Conservation (phyloP, 305 asterid genomes). For the Fraxinus nigra region DNA sequence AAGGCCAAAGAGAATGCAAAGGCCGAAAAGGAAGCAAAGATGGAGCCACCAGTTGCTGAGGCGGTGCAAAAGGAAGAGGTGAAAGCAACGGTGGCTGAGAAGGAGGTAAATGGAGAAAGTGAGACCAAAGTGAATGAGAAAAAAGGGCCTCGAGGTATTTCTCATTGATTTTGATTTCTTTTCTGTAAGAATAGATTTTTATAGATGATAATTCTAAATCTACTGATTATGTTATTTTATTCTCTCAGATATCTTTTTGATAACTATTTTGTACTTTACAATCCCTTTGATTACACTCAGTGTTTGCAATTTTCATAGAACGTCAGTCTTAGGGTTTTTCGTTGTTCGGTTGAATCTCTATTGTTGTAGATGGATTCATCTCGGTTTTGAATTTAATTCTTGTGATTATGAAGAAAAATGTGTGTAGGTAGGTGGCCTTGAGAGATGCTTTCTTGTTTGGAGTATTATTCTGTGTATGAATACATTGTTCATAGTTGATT, state of each 20-base stretch:
- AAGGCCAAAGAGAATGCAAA: constrained; percentile 24
- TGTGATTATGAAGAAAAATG: not conserved
- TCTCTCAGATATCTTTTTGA: not conserved
- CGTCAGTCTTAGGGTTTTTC: not conserved
- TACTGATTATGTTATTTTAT: not conserved
- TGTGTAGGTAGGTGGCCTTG: not conserved
- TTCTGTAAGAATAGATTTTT: not conserved
- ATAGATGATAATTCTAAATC: not conserved
- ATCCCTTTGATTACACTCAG: not conserved
- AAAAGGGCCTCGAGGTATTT: constrained; percentile 53
- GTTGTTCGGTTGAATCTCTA: not conserved
- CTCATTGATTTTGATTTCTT: not conserved
- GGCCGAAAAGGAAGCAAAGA: constrained; percentile 40
- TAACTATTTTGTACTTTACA: not conserved
- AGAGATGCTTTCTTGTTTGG: not conserved
- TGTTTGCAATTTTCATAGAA: not conserved
- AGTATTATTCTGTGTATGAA: not conserved
- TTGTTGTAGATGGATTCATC: not conserved
- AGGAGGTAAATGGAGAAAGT: constrained; percentile 14
- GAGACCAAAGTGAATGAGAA: constrained; percentile 31
- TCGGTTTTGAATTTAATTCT: not conserved
- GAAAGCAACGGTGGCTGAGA: not conserved
- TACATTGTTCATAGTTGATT: not conserved
- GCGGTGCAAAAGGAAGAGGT: constrained; percentile 12
- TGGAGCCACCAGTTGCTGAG: constrained; percentile 18